Conservation (phyloP, 768 basidiomycete genomes). For the Pisolithus albus region DNA sequence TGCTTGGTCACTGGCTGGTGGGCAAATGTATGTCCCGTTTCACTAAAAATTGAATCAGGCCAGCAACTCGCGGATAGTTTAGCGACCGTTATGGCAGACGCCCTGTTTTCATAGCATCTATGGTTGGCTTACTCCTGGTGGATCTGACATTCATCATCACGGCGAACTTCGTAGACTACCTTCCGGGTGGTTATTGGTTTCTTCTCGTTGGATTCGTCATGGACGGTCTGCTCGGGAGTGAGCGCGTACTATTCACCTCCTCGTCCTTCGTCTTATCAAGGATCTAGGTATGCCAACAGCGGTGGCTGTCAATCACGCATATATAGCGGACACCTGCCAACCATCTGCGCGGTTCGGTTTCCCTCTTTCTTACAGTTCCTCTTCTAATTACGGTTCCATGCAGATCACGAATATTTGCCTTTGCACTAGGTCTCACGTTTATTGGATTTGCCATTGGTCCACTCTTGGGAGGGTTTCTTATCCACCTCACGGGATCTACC, state of each 20-base stretch:
- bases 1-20: slow-evolving; percentile 83
- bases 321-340: slow-evolving; percentile 61
- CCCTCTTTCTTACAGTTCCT: not conserved
- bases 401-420: slow-evolving; percentile 62
- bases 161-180: slow-evolving; percentile 43
- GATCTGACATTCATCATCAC: slow-evolving; percentile 67
- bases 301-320: slow-evolving; percentile 53
- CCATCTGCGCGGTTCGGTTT: slow-evolving; percentile 44
- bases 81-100: slow-evolving; percentile 77
- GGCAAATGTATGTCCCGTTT: slow-evolving; percentile 57
- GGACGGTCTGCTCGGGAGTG: slow-evolving; percentile 71
- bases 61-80: slow-evolving; percentile 35
- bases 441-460: slow-evolving; percentile 77
- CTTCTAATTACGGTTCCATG: slow-evolving; percentile 2
- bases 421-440: slow-evolving; percentile 62
- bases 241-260: slow-evolving; percentile 12
- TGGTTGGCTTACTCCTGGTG: slow-evolving; percentile 52
- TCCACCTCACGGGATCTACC: slow-evolving; percentile 46
- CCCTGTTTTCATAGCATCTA: slow-evolving; percentile 50
- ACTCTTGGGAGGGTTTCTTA: slow-evolving; percentile 57
- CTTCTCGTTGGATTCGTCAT: slow-evolving; percentile 58
- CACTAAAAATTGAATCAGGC: not conserved
- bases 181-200: slow-evolving; percentile 83
- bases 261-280: not conserved
- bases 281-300: slow-evolving; percentile 44